phyloP scores from a whole-genome alignment of 2,329 filamentous ascomycete species.

The Aureobasidium sp. region DNA sequence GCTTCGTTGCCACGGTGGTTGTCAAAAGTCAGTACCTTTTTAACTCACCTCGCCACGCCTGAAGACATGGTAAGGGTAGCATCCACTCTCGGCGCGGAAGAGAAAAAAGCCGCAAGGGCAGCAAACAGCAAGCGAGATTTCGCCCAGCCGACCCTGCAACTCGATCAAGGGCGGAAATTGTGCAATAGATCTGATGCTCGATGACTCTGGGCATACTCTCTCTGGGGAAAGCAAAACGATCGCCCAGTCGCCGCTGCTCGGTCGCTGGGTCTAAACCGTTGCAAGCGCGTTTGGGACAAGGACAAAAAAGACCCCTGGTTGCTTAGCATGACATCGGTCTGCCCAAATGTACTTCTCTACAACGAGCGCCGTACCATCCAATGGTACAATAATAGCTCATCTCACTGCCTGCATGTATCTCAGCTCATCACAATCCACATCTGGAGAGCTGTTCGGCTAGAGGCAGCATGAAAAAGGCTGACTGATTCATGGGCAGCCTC shows the following conservation, averaged over 20 bases:
- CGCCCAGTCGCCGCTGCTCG: background rate
- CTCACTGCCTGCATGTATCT: background rate
- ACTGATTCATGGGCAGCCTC: background rate
- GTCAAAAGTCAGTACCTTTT: background rate
- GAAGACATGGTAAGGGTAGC: background rate
- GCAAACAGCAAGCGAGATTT: background rate
- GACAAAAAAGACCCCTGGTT: slow-evolving; percentile 1
- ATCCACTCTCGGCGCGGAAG: background rate
- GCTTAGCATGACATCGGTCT: background rate
- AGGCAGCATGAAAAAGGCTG: background rate
- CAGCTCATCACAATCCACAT: background rate
- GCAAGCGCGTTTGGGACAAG: slow-evolving; percentile 7
- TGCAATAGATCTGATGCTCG: background rate
- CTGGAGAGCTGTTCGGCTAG: background rate
- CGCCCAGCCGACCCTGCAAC: background rate
- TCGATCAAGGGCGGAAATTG: background rate
- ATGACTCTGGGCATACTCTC: background rate
- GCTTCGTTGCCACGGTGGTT: slow-evolving; percentile 2
- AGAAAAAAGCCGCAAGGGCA: background rate
- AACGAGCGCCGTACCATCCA: background rate
- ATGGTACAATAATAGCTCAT: background rate
- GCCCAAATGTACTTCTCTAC: background rate
- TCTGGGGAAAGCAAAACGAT: slow-evolving; percentile 4
- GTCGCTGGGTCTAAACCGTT: background rate
- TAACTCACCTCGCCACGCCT: background rate